These are phyloP conservation scores for Rhizophora mangle DNA, from an alignment of 345 rosid genomes.

Conservation along the genomic window DNA sequence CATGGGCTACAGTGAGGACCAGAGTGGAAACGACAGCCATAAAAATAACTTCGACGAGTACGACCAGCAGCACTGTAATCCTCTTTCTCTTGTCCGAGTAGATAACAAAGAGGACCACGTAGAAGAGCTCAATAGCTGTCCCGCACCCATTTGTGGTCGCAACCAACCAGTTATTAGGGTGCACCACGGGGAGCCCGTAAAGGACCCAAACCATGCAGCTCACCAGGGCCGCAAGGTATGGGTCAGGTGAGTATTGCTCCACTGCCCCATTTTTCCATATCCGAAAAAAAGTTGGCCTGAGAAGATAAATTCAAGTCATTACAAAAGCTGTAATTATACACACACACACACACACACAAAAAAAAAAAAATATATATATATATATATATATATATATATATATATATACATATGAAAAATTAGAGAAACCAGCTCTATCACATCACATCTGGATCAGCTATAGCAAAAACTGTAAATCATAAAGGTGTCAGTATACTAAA, in stretches of 20 bases:
- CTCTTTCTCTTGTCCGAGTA: conserved; percentile 41
- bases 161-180: conserved; percentile 63
- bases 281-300: conserved; percentile 73
- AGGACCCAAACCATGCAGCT: conserved; percentile 83
- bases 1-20: conserved; percentile 49
- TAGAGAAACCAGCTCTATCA: neutral
- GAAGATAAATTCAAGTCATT: neutral
- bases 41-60: conserved; percentile 41
- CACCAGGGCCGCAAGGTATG: conserved; percentile 71
- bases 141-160: conserved; percentile 74
- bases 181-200: conserved; percentile 78
- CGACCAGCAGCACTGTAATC: conserved; percentile 24
- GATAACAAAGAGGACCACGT: conserved; percentile 43
- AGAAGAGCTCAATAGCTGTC: conserved; percentile 49
- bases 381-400: too few species aligned
- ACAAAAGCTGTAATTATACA: too few species aligned
- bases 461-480: too few species aligned
- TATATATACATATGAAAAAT: neutral
- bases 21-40: conserved; percentile 28
- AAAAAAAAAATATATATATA: too few species aligned
- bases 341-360: too few species aligned
- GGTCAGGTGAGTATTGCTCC: conserved; percentile 70
- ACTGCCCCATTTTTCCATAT: conserved; percentile 71
- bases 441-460: too few species aligned
- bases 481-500: too few species aligned